Evolutionary conservation across 306 rosid genomes (phyloP), one percentile per base, ranked within the genome.

Genomic region (Rosa persica): DNA sequence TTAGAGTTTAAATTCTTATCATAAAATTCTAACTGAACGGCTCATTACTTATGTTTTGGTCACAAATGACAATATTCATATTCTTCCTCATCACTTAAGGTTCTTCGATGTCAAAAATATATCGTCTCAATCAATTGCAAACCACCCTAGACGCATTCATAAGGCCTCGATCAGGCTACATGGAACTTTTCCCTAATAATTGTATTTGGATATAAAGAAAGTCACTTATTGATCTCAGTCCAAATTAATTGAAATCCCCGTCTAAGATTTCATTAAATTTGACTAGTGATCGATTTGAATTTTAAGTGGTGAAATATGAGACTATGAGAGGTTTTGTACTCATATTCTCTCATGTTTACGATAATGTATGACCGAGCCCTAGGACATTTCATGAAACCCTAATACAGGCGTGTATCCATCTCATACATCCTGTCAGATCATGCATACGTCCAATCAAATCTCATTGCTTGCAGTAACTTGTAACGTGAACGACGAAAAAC

Each of bases 381-480:
- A 20, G 12, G n/a, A 60, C 36, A 19, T 8, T 15, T 65, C 70
- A 16, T 36, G 70, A 34, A 65, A 34, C 46, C 70, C 44, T 16
- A 34, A 64, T 3, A 38, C 69, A 34, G 43, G 38, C 20, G 3
- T 30, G 43, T 65, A 10, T 4, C 36, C 7, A 58, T n/a, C 25
- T n/a, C 30, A 58, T 5, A 25, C 65, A 61, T 20, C 30, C 65
- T 58, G 67, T 36, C 43, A 36, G 44, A 65, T 65, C 70, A 62
- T 65, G 22, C 44, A 36, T 65, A 65, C 46, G 70, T 65, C 70
- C 22, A 65, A 65, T 65, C 70, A 15, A 58, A 30, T 62, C 40
- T 62, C 40, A 30, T 62, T 62, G 67, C 67, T 62, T 62, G 67
- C 67, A 12, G 67, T 2, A 62, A 27, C 67, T 62, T 36, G 67